Evolutionary conservation across 108 stramenopile species (phyloP).

Genomic region (Licmophora abbreviata): DNA sequence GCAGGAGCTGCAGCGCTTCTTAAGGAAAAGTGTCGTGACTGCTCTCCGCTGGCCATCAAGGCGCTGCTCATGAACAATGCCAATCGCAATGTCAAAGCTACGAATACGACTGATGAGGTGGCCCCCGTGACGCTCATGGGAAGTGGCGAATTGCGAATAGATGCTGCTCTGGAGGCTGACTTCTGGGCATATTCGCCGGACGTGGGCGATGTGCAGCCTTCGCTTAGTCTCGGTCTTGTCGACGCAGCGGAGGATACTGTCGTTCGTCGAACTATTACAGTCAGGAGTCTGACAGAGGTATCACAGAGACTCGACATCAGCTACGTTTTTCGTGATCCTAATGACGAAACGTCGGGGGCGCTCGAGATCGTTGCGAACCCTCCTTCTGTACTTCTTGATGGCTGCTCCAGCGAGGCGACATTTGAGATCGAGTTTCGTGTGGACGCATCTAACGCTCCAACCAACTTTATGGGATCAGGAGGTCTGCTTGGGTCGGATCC

Average conservation of each 20-base stretch:
- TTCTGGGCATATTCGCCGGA: conserved; percentile 20
- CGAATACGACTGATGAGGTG: not conserved
- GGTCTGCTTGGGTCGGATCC: conserved; percentile 2
- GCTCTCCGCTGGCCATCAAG: conserved; percentile 24
- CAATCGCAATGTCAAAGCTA: conserved; percentile 3
- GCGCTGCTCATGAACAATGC: conserved; percentile 24
- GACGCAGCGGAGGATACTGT: conserved; percentile 9
- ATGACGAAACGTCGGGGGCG: not conserved
- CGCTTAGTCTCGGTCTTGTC: conserved; percentile 15
- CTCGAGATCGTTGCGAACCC: not conserved
- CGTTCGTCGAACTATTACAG: not conserved
- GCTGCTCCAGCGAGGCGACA: not conserved
- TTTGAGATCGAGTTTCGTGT: conserved; percentile 11
- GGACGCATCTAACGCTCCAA: conserved; percentile 7
- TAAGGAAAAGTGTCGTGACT: conserved; percentile 9
- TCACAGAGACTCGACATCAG: not conserved
- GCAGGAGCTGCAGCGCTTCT: conserved; percentile 73
- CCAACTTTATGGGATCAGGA: conserved; percentile 14
- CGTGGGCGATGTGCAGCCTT: conserved; percentile 15
- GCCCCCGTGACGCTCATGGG: conserved; percentile 19
- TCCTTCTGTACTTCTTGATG: not conserved
- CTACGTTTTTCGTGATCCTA: not conserved
- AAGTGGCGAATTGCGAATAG: conserved; percentile 17
- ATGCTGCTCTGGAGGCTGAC: conserved; percentile 13
- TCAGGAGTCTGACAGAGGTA: not conserved